These are phyloP conservation scores for Myxozyma udenii DNA, from an alignment of 805 yeast genomes.

Conservation along the genomic window DNA sequence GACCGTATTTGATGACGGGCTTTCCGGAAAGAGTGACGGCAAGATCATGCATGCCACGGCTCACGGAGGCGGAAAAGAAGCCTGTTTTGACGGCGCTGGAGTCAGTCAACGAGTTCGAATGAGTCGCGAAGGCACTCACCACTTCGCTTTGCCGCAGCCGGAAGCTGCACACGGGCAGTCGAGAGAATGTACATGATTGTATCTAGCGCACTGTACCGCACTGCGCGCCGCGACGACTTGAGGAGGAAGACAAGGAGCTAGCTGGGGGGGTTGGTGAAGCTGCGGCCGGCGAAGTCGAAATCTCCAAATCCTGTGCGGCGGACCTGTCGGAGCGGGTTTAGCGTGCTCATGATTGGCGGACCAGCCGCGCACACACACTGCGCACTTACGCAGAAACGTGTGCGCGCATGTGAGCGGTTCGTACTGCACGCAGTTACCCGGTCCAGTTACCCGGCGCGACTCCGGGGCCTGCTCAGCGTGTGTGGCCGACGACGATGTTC, in stretches of 20 bases:
- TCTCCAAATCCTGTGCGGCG: not conserved
- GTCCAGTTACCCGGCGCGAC: too few species aligned
- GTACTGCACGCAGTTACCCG: too few species aligned
- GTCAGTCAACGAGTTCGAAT: not conserved
- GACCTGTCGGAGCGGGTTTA: not conserved
- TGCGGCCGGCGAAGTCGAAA: too few species aligned
- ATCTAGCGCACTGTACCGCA: too few species aligned
- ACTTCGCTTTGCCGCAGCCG: not conserved
- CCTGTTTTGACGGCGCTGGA: not conserved
- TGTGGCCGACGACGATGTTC: too few species aligned
- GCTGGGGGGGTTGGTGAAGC: too few species aligned
- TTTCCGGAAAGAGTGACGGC: slow-evolving; percentile 74
- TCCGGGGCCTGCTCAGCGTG: too few species aligned
- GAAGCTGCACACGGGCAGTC: not conserved
- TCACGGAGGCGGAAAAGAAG: not conserved
- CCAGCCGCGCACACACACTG: slow-evolving; percentile 11
- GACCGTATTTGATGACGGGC: slow-evolving; percentile 65
- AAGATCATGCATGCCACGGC: slow-evolving; percentile 35
- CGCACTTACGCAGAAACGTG: too few species aligned
- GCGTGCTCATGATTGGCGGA: not conserved
- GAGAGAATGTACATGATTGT: not conserved
- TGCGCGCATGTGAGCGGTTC: too few species aligned
- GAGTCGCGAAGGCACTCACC: not conserved
- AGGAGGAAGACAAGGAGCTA: too few species aligned
- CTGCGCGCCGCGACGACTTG: slow-evolving; percentile 1